Evolutionary conservation across 23 red algal species (phyloP).

Genomic region (Gracilaria gracilis): DNA sequence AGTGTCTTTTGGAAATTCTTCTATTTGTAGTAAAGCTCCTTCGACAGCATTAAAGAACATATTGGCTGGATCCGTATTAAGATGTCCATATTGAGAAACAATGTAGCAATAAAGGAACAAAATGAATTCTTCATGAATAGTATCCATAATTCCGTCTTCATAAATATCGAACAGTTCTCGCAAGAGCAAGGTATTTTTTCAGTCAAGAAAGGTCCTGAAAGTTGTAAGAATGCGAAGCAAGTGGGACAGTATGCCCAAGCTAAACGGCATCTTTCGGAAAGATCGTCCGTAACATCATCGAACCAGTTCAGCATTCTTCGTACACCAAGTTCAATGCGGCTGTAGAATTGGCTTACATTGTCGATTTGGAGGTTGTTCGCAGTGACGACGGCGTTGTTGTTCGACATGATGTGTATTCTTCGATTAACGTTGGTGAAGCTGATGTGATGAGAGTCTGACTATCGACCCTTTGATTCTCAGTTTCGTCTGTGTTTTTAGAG

Average conservation of each 20-base stretch:
- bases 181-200: neutral
- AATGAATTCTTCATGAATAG: neutral
- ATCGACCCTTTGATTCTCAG: constrained; percentile 12
- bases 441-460: neutral
- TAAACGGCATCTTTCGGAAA: neutral
- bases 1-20: neutral
- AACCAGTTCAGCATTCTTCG: neutral
- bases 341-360: neutral
- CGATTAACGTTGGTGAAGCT: neutral
- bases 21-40: neutral
- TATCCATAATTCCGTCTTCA: neutral
- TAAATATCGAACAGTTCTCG: neutral
- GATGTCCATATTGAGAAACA: neutral
- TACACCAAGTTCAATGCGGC: neutral
- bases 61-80: neutral
- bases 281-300: neutral
- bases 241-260: neutral
- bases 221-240: neutral
- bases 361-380: neutral
- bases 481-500: constrained; percentile 1
- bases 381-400: neutral
- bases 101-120: neutral
- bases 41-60: neutral
- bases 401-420: neutral
- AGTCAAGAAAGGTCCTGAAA: neutral